Conservation (phyloP, 2,329 filamentous ascomycete genomes). For the Cordyceps cicadae region DNA sequence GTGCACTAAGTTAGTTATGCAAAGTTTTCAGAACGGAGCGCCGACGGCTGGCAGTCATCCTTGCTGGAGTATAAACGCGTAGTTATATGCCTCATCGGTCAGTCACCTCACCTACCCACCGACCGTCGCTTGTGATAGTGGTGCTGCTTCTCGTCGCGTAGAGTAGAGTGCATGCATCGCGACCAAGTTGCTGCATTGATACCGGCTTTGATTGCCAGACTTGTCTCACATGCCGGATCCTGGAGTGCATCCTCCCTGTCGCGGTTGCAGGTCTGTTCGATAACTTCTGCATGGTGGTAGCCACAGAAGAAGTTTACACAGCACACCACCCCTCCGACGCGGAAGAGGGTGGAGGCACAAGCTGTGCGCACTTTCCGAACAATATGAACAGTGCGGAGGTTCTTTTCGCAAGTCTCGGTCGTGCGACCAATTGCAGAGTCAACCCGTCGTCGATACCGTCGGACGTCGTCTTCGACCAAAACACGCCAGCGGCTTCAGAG, state of each 20-base stretch:
- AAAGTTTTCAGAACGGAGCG: constrained; percentile 4
- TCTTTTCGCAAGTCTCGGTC: neutral
- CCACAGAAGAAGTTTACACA: neutral
- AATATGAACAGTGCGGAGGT: neutral
- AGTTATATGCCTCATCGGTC: neutral
- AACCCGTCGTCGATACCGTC: too few relatives aligned
- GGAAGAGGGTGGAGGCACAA: neutral
- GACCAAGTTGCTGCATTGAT: neutral
- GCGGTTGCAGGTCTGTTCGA: neutral
- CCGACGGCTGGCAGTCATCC: neutral
- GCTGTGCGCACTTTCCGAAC: neutral
- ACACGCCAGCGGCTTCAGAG: neutral
- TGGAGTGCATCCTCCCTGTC: neutral
- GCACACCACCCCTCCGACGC: neutral
- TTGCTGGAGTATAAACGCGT: neutral
- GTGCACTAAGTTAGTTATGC: too few relatives aligned
- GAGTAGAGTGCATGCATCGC: neutral
- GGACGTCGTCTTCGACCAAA: neutral
- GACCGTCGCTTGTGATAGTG: neutral
- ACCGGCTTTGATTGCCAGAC: neutral
- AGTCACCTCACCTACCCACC: neutral
- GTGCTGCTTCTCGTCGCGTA: neutral
- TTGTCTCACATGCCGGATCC: neutral
- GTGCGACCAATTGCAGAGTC: neutral
- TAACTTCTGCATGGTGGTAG: neutral